Conservation (phyloP, 2,329 filamentous ascomycete species). For the Claviceps sp. region DNA sequence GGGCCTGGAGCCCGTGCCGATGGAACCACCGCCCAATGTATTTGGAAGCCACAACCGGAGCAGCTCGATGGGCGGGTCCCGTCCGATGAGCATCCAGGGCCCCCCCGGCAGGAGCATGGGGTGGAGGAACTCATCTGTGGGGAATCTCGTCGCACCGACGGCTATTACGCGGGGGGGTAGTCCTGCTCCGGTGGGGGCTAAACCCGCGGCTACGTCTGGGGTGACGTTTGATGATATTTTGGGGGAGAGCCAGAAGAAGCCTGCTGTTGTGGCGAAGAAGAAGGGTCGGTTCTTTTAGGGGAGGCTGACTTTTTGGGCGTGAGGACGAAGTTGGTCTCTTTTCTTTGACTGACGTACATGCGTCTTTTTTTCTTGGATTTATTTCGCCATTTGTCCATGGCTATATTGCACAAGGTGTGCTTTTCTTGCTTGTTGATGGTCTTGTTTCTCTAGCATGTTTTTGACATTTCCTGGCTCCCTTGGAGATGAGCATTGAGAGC, state of each 20-base stretch:
- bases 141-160: conserved; percentile 19
- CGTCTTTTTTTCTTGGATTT: background rate
- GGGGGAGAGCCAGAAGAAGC: conserved; percentile 18
- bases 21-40: conserved; percentile 20
- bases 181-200: conserved; percentile 8
- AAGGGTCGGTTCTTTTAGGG: conserved; percentile 25
- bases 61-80: conserved; percentile 20
- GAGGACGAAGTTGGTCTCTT: background rate
- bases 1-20: conserved; percentile 29
- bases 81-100: conserved; percentile 8
- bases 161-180: conserved; percentile 4
- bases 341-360: no score
- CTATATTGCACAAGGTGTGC: no score
- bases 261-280: conserved; percentile 19
- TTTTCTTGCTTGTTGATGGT: no score
- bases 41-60: conserved; percentile 19
- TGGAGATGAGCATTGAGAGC: no score
- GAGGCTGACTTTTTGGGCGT: background rate
- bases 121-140: conserved; percentile 20
- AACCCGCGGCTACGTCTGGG: conserved; percentile 16
- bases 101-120: conserved; percentile 17
- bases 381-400: no score
- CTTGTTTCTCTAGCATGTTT: no score
- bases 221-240: conserved; percentile 38
- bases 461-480: no score